Evolutionary conservation across 2,329 filamentous ascomycete genomes (phyloP).

Genomic region (Zasmidium cellare): DNA sequence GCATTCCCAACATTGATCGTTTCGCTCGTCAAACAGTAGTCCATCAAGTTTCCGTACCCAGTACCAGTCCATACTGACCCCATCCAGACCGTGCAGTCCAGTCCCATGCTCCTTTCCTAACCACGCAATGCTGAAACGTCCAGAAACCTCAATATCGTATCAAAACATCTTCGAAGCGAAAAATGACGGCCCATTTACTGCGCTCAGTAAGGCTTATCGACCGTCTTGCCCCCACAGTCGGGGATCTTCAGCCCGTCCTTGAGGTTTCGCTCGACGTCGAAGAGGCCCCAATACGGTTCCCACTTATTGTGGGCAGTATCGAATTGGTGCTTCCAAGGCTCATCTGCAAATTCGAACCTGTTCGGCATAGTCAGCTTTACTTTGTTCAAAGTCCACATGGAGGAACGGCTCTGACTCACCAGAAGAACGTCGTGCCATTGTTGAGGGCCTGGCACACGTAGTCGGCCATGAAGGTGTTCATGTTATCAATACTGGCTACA

Average conservation of each 20-base stretch:
- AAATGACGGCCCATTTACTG: too few relatives aligned
- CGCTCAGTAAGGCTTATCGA: slow-evolving; percentile 29
- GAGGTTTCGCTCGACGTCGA: slow-evolving; percentile 80
- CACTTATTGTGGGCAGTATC: slow-evolving; percentile 67
- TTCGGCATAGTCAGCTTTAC: not conserved
- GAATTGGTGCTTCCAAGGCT: slow-evolving; percentile 86
- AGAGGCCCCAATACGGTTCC: slow-evolving; percentile 94
- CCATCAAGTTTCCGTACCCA: too few relatives aligned
- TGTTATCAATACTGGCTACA: slow-evolving; percentile 73
- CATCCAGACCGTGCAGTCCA: not conserved
- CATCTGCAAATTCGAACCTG: slow-evolving; percentile 89
- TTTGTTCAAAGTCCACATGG: too few relatives aligned
- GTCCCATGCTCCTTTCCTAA: not conserved
- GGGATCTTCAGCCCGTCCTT: slow-evolving; percentile 85
- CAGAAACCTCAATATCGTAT: not conserved
- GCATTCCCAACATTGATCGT: too few relatives aligned
- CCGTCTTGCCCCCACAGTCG: slow-evolving; percentile 74
- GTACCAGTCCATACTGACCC: too few relatives aligned
- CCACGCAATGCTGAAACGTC: not conserved
- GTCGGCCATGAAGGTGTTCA: slow-evolving; percentile 82
- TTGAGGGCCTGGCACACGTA: slow-evolving; percentile 80
- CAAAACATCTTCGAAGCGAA: too few relatives aligned
- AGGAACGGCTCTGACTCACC: too few relatives aligned
- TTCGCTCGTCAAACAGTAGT: too few relatives aligned
- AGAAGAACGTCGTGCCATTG: slow-evolving; percentile 91